These are phyloP conservation scores for Tulasnella sp. DNA, from an alignment of 768 basidiomycete species.

Conservation along the genomic window DNA sequence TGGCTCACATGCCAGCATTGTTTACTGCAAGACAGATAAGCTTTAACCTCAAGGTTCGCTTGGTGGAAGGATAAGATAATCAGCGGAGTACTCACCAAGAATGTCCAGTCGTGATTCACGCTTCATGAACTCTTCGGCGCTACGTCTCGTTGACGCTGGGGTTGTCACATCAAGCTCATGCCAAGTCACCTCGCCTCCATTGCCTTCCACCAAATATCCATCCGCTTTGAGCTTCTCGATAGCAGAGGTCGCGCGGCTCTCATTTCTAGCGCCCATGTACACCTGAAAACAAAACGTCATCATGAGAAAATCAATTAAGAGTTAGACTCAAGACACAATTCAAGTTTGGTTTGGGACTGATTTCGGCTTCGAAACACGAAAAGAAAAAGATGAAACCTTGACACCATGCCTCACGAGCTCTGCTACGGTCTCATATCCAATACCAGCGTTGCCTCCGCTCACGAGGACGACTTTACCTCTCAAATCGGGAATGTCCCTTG, in stretches of 20 bases:
- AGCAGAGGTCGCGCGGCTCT: constrained; percentile 37
- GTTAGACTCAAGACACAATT: too few relatives aligned
- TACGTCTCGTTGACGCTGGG: constrained; percentile 35
- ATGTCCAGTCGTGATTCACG: constrained; percentile 46
- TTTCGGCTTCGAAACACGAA: too few relatives aligned
- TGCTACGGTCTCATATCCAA: constrained; percentile 43
- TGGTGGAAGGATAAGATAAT: not conserved
- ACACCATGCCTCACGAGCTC: constrained; percentile 24
- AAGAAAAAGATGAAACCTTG: too few relatives aligned
- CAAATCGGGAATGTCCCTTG: constrained; percentile 35
- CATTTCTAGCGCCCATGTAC: constrained; percentile 44
- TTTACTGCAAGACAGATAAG: not conserved
- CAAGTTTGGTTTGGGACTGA: too few relatives aligned
- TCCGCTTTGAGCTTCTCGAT: constrained; percentile 37
- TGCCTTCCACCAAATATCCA: constrained; percentile 31
- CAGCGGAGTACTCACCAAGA: constrained; percentile 41
- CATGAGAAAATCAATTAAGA: too few relatives aligned
- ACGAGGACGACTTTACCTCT: constrained; percentile 43
- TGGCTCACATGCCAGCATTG: constrained; percentile 27
- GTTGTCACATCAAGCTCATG: constrained; percentile 42
- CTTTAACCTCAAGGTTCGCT: too few relatives aligned
- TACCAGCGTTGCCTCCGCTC: constrained; percentile 45
- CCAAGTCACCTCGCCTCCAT: constrained; percentile 38
- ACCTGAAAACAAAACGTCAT: too few relatives aligned
- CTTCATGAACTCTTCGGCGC: constrained; percentile 39